Base-by-base conservation (phyloP, 257 asterid species). In the Eucommia ulmoides region DNA sequence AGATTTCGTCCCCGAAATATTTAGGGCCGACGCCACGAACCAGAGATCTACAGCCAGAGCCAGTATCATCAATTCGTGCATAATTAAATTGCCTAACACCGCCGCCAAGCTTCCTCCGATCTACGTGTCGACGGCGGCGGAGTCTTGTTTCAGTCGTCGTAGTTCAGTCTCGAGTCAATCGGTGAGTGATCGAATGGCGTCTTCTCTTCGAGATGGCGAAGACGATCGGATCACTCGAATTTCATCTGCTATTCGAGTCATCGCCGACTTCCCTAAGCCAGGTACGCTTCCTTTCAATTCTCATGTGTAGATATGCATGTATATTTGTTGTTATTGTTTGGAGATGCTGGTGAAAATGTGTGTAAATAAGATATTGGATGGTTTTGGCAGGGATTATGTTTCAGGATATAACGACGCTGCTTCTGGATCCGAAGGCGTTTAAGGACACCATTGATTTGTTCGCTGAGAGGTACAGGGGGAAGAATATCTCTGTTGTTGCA, bases 321-420 rank as follows among this genome's bases (percentile, higher is more conserved):
- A 17, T 1, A 8, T 45, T 44, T 51, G 54, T n/a, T n/a, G n/a
- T n/a, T n/a, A n/a, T n/a, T n/a, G n/a, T n/a, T n/a, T n/a, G 58
- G 48, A 17, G 6, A 16, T 5, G 38, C 2, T 33, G 56, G 19
- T 23, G 52, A 48, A 24, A 17, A 50, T 59, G 48, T 26, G 38
- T 38, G 19, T n/a, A 48, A 24, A 25, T 26, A 24, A 18, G 16
- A 16, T 41, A 6, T 21, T 44, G 20, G 24, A 45, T 15, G n/a
- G 20, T 53, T 11, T 49, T 63, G 42, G 25, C 65, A 82, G 94
- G 97, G 67, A 88, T 88, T 42, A 9, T 74, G 82, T 88, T 88
- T 73, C 94, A 88, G 78, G 97, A 88, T 58, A 88, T 88, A 62
- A 88, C 96, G 20, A 84, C 97, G 57, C n/a, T 88, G 70, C 53